Conservation (phyloP, 1,284 basidiomycete genomes). For the Boletellus deceptivus region DNA sequence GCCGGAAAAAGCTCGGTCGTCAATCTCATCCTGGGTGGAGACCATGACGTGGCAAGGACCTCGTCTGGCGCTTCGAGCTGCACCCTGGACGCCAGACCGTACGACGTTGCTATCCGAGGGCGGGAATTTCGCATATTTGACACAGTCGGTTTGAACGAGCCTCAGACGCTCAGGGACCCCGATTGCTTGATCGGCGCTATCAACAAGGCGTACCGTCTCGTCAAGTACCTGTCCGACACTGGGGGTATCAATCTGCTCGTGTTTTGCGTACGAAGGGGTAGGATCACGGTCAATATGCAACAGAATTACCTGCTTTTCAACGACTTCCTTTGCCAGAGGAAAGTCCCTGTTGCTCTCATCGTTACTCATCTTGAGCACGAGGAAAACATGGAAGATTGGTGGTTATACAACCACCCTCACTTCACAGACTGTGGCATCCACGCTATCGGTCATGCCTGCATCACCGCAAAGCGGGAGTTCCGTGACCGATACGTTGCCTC, state of each 20-base stretch:
- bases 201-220: constrained; percentile 31
- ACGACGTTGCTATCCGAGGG: constrained; percentile 21
- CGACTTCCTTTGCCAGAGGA: constrained; percentile 31
- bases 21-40: constrained; percentile 24
- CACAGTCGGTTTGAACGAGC: constrained; percentile 33
- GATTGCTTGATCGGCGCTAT: constrained; percentile 29
- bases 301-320: constrained; percentile 36
- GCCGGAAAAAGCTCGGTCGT: constrained; percentile 31
- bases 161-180: constrained; percentile 26
- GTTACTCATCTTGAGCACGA: constrained; percentile 31
- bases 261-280: constrained; percentile 35
- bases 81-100: constrained; percentile 26
- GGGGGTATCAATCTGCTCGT: constrained; percentile 36
- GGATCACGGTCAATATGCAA: constrained; percentile 33
- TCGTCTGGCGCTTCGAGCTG: constrained; percentile 24
- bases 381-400: constrained; percentile 31
- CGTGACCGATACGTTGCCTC: constrained; percentile 25
- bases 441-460: constrained; percentile 26
- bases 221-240: constrained; percentile 24
- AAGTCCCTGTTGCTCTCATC: constrained; percentile 29
- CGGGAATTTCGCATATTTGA: constrained; percentile 30
- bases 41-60: constrained; percentile 15
- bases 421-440: constrained; percentile 21
- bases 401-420: constrained; percentile 19
- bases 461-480: constrained; percentile 30